Evolutionary conservation across 257 asterid genomes (phyloP).

Genomic region (Primulina tabacum): DNA sequence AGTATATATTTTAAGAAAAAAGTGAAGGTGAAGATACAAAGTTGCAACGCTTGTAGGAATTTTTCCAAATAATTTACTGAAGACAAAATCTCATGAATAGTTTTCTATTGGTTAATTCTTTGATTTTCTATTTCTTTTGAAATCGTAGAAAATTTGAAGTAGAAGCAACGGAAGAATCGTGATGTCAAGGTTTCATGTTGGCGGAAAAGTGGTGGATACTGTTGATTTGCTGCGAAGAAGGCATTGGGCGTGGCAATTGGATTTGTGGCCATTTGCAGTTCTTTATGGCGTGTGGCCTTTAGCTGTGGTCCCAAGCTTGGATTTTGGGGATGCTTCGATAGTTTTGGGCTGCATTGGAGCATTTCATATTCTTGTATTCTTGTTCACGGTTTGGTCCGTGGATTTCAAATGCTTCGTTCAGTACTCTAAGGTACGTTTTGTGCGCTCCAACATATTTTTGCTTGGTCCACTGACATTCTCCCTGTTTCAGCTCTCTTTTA

Average conservation of each 20-base stretch:
- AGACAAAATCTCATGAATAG: neutral
- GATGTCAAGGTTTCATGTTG: conserved; percentile 76
- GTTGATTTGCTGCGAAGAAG: conserved; percentile 78
- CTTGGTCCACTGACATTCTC: conserved; percentile 4
- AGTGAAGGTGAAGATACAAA: neutral
- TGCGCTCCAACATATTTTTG: conserved; percentile 1
- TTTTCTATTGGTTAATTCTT: neutral
- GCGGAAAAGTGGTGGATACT: conserved; percentile 94
- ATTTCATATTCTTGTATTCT: conserved; percentile 66
- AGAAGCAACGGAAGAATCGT: conserved; percentile 30
- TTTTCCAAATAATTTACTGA: neutral
- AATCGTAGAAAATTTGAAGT: conserved; percentile 27
- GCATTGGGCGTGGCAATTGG: conserved; percentile 89
- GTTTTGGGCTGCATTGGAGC: conserved; percentile 63
- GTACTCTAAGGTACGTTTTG: conserved; percentile 65
- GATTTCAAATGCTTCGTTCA: conserved; percentile 79
- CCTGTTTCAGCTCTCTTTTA: conserved; percentile 12
- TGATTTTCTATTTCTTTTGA: neutral
- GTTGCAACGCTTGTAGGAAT: neutral
- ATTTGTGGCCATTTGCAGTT: conserved; percentile 76
- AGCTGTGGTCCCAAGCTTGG: conserved; percentile 73
- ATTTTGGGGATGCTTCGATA: conserved; percentile 71
- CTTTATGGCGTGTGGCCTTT: conserved; percentile 71
- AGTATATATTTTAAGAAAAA: neutral
- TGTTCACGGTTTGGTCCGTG: conserved; percentile 93